Evolutionary conservation across 495 filamentous ascomycete genomes (phyloP).

Genomic region (Neurospora sp.): DNA sequence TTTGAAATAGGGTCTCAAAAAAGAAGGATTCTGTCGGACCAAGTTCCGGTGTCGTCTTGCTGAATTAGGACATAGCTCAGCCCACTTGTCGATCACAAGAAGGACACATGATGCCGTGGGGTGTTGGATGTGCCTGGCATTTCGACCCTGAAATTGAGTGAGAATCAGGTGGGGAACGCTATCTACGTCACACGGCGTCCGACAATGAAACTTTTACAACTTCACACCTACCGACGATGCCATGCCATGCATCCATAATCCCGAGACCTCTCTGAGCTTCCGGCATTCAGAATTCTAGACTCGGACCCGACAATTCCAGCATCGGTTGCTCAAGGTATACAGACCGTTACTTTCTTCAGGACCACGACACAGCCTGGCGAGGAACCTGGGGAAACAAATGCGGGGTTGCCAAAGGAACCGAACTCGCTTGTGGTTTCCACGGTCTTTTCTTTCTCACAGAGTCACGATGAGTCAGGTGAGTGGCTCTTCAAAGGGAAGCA

Average conservation of each 20-base stretch:
- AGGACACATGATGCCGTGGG: background rate
- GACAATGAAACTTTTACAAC: background rate
- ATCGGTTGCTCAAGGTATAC: background rate
- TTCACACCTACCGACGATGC: background rate
- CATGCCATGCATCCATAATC: background rate
- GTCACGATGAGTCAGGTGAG: background rate
- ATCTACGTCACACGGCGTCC: background rate
- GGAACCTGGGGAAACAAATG: background rate
- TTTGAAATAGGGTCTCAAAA: background rate
- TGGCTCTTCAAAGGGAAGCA: background rate
- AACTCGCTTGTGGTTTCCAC: background rate
- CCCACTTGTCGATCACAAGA: background rate
- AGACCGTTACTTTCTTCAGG: background rate
- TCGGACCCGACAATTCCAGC: background rate
- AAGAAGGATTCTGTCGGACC: background rate
- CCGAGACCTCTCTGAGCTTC: background rate
- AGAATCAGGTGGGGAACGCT: background rate
- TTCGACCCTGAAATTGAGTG: background rate
- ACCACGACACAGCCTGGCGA: background rate
- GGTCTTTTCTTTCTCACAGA: background rate
- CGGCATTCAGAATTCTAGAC: background rate
- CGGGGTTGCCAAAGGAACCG: background rate
- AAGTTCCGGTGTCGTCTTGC: background rate
- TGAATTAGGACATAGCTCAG: background rate
- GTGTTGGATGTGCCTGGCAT: background rate